Conservation (phyloP, 2,329 filamentous ascomycete species). For the Alternaria infectoria region DNA sequence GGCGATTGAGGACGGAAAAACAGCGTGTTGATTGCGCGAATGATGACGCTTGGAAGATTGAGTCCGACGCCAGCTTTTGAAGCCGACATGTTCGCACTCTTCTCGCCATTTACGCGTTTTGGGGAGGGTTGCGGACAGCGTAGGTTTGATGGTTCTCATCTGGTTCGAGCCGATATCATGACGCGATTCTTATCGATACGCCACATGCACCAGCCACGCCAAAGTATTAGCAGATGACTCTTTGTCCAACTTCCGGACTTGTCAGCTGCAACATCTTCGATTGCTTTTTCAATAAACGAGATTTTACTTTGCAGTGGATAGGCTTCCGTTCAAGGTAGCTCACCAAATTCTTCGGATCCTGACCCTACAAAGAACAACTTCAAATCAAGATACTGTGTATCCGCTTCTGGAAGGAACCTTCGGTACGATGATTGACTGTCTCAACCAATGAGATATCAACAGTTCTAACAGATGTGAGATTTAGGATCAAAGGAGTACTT, state of each 20-base stretch:
- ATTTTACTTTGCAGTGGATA: neutral
- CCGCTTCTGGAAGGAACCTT: neutral
- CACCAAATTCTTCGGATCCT: neutral
- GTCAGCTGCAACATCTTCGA: neutral
- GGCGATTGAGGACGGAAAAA: constrained; percentile 86
- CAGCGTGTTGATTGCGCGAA: constrained; percentile 40
- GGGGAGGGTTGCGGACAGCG: neutral
- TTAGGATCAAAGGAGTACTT: neutral
- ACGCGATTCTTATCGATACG: constrained; percentile 27
- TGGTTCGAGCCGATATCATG: constrained; percentile 10
- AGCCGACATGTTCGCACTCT: constrained; percentile 14
- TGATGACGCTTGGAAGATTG: neutral
- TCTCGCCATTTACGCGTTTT: constrained; percentile 23
- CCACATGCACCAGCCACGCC: constrained; percentile 25
- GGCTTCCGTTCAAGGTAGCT: neutral
- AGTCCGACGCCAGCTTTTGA: constrained; percentile 1
- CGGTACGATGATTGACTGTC: neutral
- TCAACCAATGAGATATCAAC: too few species aligned
- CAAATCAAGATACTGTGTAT: neutral
- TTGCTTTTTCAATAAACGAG: neutral
- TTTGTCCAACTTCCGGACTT: neutral
- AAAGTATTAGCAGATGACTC: constrained; percentile 10
- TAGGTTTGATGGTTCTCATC: neutral
- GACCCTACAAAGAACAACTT: neutral
- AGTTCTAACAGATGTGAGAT: neutral